Percentiles rank a stretch among this genome's conserved stretches.
These are phyloP conservation scores for Grigorovia yakushimaensis DNA, from an alignment of 805 yeast genomes.

Conservation along the genomic window DNA sequence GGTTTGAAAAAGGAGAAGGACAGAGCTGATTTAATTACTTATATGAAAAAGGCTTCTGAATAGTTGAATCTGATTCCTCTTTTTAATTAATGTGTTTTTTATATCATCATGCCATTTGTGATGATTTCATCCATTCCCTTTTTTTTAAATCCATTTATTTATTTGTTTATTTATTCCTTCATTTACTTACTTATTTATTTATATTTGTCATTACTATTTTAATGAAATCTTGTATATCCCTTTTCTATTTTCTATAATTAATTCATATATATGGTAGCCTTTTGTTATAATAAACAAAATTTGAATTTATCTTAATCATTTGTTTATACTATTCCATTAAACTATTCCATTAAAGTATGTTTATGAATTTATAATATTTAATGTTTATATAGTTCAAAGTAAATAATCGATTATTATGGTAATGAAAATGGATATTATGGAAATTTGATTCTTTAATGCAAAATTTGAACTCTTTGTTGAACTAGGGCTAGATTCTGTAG, in stretches of 20 bases:
- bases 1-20: slow-evolving; percentile 99
- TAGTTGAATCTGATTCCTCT: slow-evolving; percentile 18
- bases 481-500: not conserved
- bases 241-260: too few relatives aligned
- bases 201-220: not conserved
- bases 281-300: too few relatives aligned
- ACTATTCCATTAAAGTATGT: not conserved
- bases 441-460: not conserved
- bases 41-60: slow-evolving; percentile 52
- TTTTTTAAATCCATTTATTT: not conserved
- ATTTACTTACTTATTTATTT: not conserved
- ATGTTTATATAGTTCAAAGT: not conserved
- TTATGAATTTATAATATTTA: not conserved
- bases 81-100: too few relatives aligned
- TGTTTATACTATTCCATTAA: not conserved
- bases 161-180: not conserved
- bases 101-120: too few relatives aligned
- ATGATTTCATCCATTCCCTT: not conserved
- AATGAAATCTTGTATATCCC: too few relatives aligned
- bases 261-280: too few relatives aligned
- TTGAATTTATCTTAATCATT: too few relatives aligned
- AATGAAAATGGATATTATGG: not conserved
- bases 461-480: not conserved
- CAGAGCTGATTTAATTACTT: slow-evolving; percentile 92
- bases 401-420: not conserved